phyloP scores from a whole-genome alignment of 148 eudicot species.

The Arbutus unedo region DNA sequence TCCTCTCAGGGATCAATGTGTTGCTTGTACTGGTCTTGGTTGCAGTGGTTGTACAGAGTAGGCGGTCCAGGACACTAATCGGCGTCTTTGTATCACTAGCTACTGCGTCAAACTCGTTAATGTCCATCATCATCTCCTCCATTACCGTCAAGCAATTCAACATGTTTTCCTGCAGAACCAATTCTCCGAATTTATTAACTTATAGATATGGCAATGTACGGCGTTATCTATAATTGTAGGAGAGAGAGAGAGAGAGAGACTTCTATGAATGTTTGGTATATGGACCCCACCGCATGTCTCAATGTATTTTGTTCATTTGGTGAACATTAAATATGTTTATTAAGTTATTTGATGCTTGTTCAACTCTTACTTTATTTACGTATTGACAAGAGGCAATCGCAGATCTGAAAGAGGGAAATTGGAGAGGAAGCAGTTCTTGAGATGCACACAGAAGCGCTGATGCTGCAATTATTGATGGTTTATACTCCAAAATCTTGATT shows the following conservation, averaged over 20 bases:
- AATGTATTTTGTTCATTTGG: too few relatives aligned
- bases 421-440: conserved; percentile 27
- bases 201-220: neutral
- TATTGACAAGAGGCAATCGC: conserved; percentile 21
- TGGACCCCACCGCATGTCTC: too few relatives aligned
- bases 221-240: too few relatives aligned
- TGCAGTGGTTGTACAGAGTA: conserved; percentile 14
- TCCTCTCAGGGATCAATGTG: neutral
- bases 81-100: conserved; percentile 13
- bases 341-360: too few relatives aligned
- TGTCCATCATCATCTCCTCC: conserved; percentile 9
- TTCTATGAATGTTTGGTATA: too few relatives aligned
- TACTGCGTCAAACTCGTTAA: conserved; percentile 7
- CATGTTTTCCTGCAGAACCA: conserved; percentile 24
- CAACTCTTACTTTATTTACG: conserved; percentile 23
- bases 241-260: too few relatives aligned
- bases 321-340: too few relatives aligned
- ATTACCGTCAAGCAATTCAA: conserved; percentile 15
- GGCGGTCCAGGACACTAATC: conserved; percentile 18
- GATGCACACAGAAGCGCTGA: conserved; percentile 33
- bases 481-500: conserved; percentile 25
- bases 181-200: neutral
- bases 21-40: neutral
- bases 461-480: conserved; percentile 35
- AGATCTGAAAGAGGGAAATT: conserved; percentile 20